These are phyloP conservation scores for Neocucurbitaria cava DNA, from an alignment of 2,329 filamentous ascomycete species.

Conservation along the genomic window DNA sequence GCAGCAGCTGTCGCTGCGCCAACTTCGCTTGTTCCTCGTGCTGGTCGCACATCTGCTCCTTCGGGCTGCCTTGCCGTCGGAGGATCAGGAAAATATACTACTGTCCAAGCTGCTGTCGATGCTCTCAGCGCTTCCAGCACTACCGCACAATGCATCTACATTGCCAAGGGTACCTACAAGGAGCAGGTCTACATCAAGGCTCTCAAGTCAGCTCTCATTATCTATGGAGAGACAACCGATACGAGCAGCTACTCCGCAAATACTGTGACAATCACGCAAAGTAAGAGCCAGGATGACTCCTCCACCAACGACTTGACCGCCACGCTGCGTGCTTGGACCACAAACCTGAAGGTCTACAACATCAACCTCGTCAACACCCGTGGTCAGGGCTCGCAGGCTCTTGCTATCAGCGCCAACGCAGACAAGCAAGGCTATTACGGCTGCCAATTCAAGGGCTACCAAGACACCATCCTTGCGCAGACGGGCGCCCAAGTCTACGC, in stretches of 20 bases:
- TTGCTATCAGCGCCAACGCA: slow-evolving; percentile 61
- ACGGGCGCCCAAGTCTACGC: slow-evolving; percentile 64
- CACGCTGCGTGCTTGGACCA: slow-evolving; percentile 57
- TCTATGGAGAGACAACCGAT: slow-evolving; percentile 67
- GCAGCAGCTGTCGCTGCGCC: slow-evolving; percentile 31
- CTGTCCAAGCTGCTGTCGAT: slow-evolving; percentile 64
- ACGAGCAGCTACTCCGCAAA: slow-evolving; percentile 59
- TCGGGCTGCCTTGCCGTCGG: slow-evolving; percentile 60
- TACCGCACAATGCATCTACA: slow-evolving; percentile 66
- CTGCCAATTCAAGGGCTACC: slow-evolving; percentile 62
- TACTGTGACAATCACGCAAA: slow-evolving; percentile 62
- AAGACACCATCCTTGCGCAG: slow-evolving; percentile 59
- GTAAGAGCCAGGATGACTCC: slow-evolving; percentile 55
- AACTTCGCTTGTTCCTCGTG: slow-evolving; percentile 23
- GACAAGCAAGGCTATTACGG: slow-evolving; percentile 65
- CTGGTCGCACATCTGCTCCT: slow-evolving; percentile 55
- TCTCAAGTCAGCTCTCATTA: slow-evolving; percentile 58
- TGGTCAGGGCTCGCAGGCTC: slow-evolving; percentile 59
- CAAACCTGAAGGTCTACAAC: slow-evolving; percentile 68
- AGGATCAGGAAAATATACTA: slow-evolving; percentile 53
- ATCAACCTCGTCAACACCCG: slow-evolving; percentile 60
- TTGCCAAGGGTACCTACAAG: slow-evolving; percentile 65
- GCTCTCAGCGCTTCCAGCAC: slow-evolving; percentile 62
- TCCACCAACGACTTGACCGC: slow-evolving; percentile 62
- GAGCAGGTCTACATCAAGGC: slow-evolving; percentile 65